Evolutionary conservation across 2,329 filamentous ascomycete genomes (phyloP).

Genomic region (Epichloe aotearoae): DNA sequence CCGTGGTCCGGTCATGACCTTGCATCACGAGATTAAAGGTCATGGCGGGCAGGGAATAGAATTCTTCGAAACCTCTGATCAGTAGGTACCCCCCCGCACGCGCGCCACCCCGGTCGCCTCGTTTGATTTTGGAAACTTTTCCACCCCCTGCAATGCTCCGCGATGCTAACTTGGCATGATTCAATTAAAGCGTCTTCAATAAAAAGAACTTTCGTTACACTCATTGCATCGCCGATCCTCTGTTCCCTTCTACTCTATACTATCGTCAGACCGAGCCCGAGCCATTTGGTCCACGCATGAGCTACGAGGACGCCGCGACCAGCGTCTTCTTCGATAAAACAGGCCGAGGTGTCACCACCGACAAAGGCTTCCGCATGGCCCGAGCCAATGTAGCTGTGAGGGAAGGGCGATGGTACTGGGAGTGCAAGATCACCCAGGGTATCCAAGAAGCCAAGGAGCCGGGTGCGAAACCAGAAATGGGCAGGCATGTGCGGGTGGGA

Average conservation of each 20-base stretch:
- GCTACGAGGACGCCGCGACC: constrained; percentile 80
- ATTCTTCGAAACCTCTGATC: constrained; percentile 51
- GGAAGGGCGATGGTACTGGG: constrained; percentile 87
- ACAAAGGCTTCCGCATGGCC: constrained; percentile 85
- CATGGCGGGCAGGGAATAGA: constrained; percentile 38
- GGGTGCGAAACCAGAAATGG: constrained; percentile 32
- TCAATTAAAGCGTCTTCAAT: constrained; percentile 40
- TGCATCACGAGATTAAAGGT: constrained; percentile 38
- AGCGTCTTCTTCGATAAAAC: constrained; percentile 71
- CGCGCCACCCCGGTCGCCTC: neutral
- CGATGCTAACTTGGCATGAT: neutral
- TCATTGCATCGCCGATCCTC: constrained; percentile 79
- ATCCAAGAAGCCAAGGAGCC: constrained; percentile 31
- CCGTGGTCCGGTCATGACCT: constrained; percentile 42
- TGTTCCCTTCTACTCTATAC: constrained; percentile 74
- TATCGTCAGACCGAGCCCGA: constrained; percentile 80
- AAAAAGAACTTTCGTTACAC: constrained; percentile 75
- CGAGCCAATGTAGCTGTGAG: constrained; percentile 82
- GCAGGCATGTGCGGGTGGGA: constrained; percentile 66
- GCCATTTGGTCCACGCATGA: constrained; percentile 74
- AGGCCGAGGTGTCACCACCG: constrained; percentile 68
- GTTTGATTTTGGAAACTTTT: neutral
- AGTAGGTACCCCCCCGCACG: constrained; percentile 29
- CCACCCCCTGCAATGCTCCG: neutral
- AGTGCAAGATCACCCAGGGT: constrained; percentile 78